Base-by-base conservation (phyloP, 345 rosid species). In the Noccaea caerulescens region DNA sequence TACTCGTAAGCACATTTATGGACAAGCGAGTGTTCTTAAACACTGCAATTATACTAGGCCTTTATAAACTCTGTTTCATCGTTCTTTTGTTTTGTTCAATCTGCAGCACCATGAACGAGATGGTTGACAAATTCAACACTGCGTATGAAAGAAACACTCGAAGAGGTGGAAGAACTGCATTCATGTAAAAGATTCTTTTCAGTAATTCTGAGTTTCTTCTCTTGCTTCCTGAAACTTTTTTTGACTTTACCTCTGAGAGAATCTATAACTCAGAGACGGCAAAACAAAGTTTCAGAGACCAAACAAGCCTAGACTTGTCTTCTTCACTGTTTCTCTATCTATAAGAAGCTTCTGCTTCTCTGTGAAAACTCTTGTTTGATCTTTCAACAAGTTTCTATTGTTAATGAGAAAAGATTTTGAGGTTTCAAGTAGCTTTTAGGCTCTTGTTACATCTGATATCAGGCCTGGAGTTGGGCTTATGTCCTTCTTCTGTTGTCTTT, bases 111-210 rank as follows among this genome's bases (percentile, higher is more conserved):
- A 87, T 91, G 97, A 89, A 93, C 36, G 96, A 91, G 85, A 83
- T 93, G 51, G 88, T 89, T 8, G 98, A 93, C 80, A 93, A 93
- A 79, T 93, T 91, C 91, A 91, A 91, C 88, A 86, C 82, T n/a
- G 93, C 97, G 14, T 93, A 86, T 58, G 96, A 93, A 75, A 89
- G 94, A 87, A 90, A 87, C 58, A 80, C 85, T 71, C 87, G 97
- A 77, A 80, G 94, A 79, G 96, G 99, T 72, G 96, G 99, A 47
- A 86, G 97, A 77, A 82, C 94, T 12, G 83, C 92, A 16, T 91
- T 88, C 60, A 86, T 93, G 73, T 88, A 77, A 90, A 78, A 25
- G 42, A 58, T 52, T 39, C 11, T 55, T 20, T 51, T 49, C 68
- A 33, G 27, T 25, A 16, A 59, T 67, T 59, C 34, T 25, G 10